Conservation (phyloP, 2,329 filamentous ascomycete genomes). For the Ascochyta viciae-villosae region DNA sequence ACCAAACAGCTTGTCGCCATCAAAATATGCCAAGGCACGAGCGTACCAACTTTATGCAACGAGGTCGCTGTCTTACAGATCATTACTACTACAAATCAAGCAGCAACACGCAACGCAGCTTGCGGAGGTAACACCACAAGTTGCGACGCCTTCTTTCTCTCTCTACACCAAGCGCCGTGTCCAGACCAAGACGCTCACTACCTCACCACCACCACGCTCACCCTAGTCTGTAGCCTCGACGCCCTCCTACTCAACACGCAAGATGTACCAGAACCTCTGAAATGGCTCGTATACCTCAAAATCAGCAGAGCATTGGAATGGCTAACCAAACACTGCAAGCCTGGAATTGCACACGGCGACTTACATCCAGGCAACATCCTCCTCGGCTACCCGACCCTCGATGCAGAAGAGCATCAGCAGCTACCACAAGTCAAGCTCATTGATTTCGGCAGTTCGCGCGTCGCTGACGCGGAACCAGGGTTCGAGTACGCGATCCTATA, state of each 20-base stretch:
- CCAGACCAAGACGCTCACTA: background rate
- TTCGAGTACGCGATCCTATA: too few relatives aligned
- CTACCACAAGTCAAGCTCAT: background rate
- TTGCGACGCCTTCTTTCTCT: background rate
- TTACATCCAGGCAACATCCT: background rate
- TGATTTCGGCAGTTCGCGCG: background rate
- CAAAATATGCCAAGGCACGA: background rate
- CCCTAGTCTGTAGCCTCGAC: background rate
- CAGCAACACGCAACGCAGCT: too few relatives aligned
- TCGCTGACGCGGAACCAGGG: too few relatives aligned
- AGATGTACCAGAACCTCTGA: background rate
- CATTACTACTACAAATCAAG: background rate
- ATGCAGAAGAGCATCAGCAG: too few relatives aligned
- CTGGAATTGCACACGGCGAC: background rate
- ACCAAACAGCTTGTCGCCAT: background rate
- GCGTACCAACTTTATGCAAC: background rate
- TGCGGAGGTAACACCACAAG: too few relatives aligned
- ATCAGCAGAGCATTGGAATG: background rate
- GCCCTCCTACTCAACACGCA: background rate
- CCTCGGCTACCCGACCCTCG: background rate
- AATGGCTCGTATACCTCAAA: background rate
- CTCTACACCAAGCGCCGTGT: background rate
- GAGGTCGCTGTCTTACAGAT: background rate
- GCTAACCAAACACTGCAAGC: background rate
- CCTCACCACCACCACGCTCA: background rate